Evolutionary conservation across 1,139 yeast species (phyloP).

Genomic region (Magnusiomyces suaveolens): DNA sequence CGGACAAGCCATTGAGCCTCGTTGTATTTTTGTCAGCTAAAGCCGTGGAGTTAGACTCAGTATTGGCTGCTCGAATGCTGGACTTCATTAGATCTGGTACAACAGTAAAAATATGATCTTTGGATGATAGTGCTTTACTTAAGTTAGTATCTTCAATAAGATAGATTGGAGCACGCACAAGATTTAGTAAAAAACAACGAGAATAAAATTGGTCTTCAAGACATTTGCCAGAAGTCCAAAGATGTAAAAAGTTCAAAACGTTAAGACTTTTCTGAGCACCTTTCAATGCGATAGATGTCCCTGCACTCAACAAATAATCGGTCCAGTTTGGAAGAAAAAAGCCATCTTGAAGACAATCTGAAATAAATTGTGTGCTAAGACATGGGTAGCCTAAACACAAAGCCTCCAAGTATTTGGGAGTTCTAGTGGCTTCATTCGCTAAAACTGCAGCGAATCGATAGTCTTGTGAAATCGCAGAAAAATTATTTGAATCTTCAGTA

Average conservation of each 20-base stretch:
- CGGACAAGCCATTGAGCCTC: no score
- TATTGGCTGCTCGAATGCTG: neutral
- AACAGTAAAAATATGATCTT: conserved; percentile 6
- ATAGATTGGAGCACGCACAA: conserved; percentile 20
- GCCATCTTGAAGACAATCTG: conserved; percentile 39
- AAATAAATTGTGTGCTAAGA: conserved; percentile 49
- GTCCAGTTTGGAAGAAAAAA: conserved; percentile 36
- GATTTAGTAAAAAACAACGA: conserved; percentile 19
- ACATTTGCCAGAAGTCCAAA: conserved; percentile 19
- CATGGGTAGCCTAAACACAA: conserved; percentile 90
- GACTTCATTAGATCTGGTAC: conserved; percentile 11
- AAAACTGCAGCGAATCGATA: conserved; percentile 53
- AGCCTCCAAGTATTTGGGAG: conserved; percentile 72
- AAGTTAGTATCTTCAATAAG: conserved; percentile 15
- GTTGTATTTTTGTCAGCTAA: no score
- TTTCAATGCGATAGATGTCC: conserved; percentile 40
- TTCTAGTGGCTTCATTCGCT: conserved; percentile 49
- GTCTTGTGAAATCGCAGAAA: conserved; percentile 1
- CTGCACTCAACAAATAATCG: conserved; percentile 62
- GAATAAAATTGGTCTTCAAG: conserved; percentile 23
- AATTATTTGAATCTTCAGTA: neutral
- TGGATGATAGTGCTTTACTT: neutral
- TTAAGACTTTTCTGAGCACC: conserved; percentile 19
- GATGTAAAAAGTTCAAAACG: conserved; percentile 18
- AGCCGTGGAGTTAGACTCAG: neutral